phyloP scores from a whole-genome alignment of 1,284 basidiomycete genomes.

The Rhodotorula sp. region DNA sequence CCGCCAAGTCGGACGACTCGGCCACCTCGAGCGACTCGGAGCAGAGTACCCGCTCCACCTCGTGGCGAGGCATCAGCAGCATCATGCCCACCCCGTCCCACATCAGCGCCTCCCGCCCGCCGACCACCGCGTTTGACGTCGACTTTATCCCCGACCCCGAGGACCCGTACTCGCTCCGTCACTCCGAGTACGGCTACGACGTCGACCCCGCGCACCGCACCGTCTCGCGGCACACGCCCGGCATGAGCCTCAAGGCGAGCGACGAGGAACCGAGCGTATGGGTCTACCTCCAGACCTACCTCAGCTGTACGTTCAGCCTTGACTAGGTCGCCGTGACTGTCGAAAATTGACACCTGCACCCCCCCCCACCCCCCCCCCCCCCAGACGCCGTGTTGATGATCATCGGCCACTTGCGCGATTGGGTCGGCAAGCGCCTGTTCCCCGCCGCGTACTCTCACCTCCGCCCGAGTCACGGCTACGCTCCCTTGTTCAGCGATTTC shows the following conservation, averaged over 20 bases:
- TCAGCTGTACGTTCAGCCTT: slow-evolving; percentile 40
- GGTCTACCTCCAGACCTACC: slow-evolving; percentile 46
- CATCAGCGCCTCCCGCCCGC: slow-evolving; percentile 26
- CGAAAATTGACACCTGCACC: slow-evolving; percentile 31
- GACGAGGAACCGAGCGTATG: slow-evolving; percentile 39
- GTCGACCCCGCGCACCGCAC: slow-evolving; percentile 47
- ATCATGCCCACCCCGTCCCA: slow-evolving; percentile 35
- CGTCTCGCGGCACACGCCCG: slow-evolving; percentile 39
- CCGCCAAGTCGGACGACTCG: slow-evolving; percentile 18
- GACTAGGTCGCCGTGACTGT: not conserved
- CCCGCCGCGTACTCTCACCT: slow-evolving; percentile 74
- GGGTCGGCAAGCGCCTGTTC: slow-evolving; percentile 82
- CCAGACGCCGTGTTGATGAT: slow-evolving; percentile 74
- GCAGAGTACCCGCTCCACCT: slow-evolving; percentile 16
- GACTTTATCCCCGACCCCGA: slow-evolving; percentile 36
- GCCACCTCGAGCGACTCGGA: slow-evolving; percentile 17
- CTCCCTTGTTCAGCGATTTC: slow-evolving; percentile 95
- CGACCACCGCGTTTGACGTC: slow-evolving; percentile 37
- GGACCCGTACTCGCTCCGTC: slow-evolving; percentile 45
- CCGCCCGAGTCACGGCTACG: slow-evolving; percentile 81
- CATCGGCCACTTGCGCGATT: slow-evolving; percentile 91
- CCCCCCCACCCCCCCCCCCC: too few species aligned
- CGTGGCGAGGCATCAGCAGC: slow-evolving; percentile 36
- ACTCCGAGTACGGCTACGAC: slow-evolving; percentile 52
- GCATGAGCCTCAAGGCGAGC: slow-evolving; percentile 20